Evolutionary conservation across 2,329 filamentous ascomycete species (phyloP).

Genomic region (Exophiala oligosperma): DNA sequence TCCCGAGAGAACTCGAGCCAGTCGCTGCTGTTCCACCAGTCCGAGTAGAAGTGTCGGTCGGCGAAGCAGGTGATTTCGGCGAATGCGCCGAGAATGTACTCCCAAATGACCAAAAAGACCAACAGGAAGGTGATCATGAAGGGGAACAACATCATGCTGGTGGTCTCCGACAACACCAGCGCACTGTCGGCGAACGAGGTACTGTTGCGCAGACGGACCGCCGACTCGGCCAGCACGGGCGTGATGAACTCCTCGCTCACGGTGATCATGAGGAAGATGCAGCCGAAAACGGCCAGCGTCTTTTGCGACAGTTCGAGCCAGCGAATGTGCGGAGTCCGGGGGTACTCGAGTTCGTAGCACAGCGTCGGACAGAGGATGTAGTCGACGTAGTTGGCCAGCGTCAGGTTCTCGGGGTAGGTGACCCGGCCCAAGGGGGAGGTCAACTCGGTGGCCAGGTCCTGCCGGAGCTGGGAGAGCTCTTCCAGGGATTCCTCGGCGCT

Average conservation of each 20-base stretch:
- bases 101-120: slow-evolving; percentile 97
- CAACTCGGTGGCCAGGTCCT: slow-evolving; percentile 85
- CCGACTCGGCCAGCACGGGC: slow-evolving; percentile 77
- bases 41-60: slow-evolving; percentile 87
- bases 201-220: slow-evolving; percentile 51
- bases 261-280: slow-evolving; percentile 90
- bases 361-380: slow-evolving; percentile 90
- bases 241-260: slow-evolving; percentile 94
- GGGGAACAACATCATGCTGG: slow-evolving; percentile 88
- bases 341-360: slow-evolving; percentile 97
- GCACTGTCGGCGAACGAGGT: slow-evolving; percentile 61
- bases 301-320: slow-evolving; percentile 84
- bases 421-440: slow-evolving; percentile 86
- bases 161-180: slow-evolving; percentile 83
- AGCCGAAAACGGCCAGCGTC: slow-evolving; percentile 85
- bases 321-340: slow-evolving; percentile 70
- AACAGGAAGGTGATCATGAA: slow-evolving; percentile 96
- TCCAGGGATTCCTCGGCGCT: slow-evolving; percentile 41
- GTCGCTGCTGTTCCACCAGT: slow-evolving; percentile 65
- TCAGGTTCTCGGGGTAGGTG: slow-evolving; percentile 88
- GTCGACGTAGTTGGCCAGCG: slow-evolving; percentile 77
- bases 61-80: slow-evolving; percentile 92
- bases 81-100: slow-evolving; percentile 91
- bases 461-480: slow-evolving; percentile 68
- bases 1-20: slow-evolving; percentile 88